phyloP scores from a whole-genome alignment of 2,329 filamentous ascomycete species.

The Xylariaceae sp. region DNA sequence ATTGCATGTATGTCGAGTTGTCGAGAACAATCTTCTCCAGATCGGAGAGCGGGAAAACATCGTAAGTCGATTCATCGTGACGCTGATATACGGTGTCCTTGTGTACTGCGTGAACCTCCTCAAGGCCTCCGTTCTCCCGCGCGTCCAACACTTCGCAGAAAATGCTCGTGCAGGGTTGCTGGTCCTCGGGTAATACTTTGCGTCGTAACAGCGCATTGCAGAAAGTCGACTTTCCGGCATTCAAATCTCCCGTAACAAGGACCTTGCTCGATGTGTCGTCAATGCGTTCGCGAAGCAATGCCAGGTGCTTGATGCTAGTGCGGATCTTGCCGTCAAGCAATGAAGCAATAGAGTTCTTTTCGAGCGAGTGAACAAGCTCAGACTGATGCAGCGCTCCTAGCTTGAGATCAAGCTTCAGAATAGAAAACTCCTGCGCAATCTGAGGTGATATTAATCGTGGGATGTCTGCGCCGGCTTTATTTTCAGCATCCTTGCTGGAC shows the following conservation, averaged over 20 bases:
- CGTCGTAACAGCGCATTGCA: constrained; percentile 93
- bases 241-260: constrained; percentile 88
- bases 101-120: constrained; percentile 94
- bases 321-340: constrained; percentile 90
- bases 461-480: constrained; percentile 52
- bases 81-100: constrained; percentile 75
- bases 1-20: constrained; percentile 83
- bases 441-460: constrained; percentile 85
- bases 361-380: constrained; percentile 88
- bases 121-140: constrained; percentile 80
- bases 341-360: constrained; percentile 85
- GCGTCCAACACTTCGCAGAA: constrained; percentile 96
- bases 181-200: constrained; percentile 91
- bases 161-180: constrained; percentile 96
- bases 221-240: constrained; percentile 97
- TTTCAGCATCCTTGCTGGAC: constrained; percentile 66
- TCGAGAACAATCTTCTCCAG: constrained; percentile 87
- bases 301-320: constrained; percentile 85
- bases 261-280: constrained; percentile 98
- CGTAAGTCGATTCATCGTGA: constrained; percentile 89
- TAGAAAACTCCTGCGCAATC: constrained; percentile 91
- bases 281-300: constrained; percentile 83
- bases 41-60: constrained; percentile 71
- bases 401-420: constrained; percentile 91
- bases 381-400: constrained; percentile 79